phyloP scores from a whole-genome alignment of 2,329 filamentous ascomycete genomes.

The Drechmeria coniospora region DNA sequence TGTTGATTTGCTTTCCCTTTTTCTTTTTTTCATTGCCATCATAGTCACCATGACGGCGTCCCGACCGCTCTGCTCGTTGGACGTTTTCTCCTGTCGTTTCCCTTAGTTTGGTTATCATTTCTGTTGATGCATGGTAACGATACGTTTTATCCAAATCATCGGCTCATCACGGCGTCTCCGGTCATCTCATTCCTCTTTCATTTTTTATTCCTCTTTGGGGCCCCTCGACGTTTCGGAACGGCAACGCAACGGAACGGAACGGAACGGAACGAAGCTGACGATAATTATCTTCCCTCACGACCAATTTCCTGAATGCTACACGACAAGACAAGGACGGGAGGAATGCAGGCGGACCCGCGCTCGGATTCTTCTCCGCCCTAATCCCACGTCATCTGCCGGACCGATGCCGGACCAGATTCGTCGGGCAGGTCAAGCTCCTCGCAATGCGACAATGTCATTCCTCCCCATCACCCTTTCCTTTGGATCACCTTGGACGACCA shows the following conservation, averaged over 20 bases:
- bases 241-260: background rate
- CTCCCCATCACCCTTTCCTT: no score
- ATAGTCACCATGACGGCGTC: background rate
- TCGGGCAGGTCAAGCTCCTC: no score
- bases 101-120: slow-evolving; percentile 15
- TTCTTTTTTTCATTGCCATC: slow-evolving; percentile 1
- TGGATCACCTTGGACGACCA: slow-evolving; percentile 16
- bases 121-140: slow-evolving; percentile 14
- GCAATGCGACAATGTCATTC: no score
- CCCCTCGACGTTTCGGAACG: slow-evolving; percentile 1
- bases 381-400: no score
- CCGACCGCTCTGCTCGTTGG: background rate
- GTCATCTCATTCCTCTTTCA: slow-evolving; percentile 12
- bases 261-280: slow-evolving; percentile 1
- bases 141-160: slow-evolving; percentile 10
- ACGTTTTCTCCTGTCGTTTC: slow-evolving; percentile 7
- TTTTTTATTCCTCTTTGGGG: slow-evolving; percentile 6
- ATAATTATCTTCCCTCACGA: background rate
- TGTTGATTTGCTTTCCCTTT: background rate
- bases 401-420: no score
- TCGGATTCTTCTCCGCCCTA: slow-evolving; percentile 4
- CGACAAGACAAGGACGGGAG: background rate
- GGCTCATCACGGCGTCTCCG: slow-evolving; percentile 15
- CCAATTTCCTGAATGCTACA: background rate
- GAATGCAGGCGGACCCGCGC: no score